Evolutionary conservation across 108 stramenopile genomes (phyloP), one percentile per base, ranked within the genome.

Genomic region (Phaeodactylum tricornutum): DNA sequence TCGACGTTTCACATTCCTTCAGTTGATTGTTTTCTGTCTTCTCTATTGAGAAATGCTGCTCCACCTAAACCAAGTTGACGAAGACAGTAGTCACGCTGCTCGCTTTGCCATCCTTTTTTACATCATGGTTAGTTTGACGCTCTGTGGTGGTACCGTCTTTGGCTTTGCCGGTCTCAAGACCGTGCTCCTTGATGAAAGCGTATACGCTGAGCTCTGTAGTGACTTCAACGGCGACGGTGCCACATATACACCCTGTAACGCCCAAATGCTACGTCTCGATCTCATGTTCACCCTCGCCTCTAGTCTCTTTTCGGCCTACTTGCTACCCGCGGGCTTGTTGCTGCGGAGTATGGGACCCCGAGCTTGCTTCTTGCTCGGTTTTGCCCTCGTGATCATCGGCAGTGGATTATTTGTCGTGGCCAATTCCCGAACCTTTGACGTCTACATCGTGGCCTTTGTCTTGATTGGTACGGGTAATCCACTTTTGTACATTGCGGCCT

Each of bases 81-180:
- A 53, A 41, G 52, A 53, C 23, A 53, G 52, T 27, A 53, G 52
- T 40, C 19, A 39, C 23, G 8, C 26, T 17, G 52, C 52, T 41
- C 36, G 39, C 23, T 25, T 53, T n/a, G 9, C 41, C 8, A 22
- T 53, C 32, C 19, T 53, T 12, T 1, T 4, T 40, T 53, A 53
- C 41, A 40, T 53, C 11, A 41, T 53, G 17, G 12, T 53, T 7
- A 41, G 39, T 2, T 27, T 53, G 39, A 53, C 41, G 17, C 31
- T 53, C 32, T 53, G 52, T 53, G 52, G 52, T 25, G 52, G 52
- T 5, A 53, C 39, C 28, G 39, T 53, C 23, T 53, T 53, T 53
- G 52, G 52, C 8, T 53, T 53, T 29, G 41, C 52, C 20, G 32
- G 39, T 27, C 39, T 53, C 38, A 53, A 53, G 24, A 40, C 39